Conservation (phyloP, 805 yeast genomes). For the Cyberlindnera maclurae region DNA sequence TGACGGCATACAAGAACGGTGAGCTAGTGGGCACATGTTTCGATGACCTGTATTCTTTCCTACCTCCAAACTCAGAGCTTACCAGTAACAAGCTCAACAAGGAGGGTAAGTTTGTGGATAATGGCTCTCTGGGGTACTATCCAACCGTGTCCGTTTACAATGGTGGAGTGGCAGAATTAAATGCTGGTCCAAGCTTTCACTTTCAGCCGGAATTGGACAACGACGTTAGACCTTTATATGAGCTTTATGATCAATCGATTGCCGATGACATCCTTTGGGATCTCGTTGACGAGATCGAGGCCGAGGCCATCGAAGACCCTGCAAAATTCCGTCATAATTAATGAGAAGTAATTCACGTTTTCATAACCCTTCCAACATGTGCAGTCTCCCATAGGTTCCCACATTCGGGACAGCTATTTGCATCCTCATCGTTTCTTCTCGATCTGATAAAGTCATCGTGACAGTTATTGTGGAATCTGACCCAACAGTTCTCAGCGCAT, state of each 20-base stretch:
- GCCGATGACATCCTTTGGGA: constrained; percentile 83
- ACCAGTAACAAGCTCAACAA: constrained; percentile 24
- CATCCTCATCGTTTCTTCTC: constrained; percentile 13
- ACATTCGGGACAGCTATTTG: constrained; percentile 1
- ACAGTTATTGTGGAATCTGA: constrained; percentile 45
- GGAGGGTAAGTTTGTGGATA: constrained; percentile 49
- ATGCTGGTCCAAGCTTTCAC: constrained; percentile 60
- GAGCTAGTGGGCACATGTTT: constrained; percentile 55
- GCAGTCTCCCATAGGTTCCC: constrained; percentile 6
- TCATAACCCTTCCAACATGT: constrained; percentile 7
- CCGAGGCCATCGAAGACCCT: constrained; percentile 37
- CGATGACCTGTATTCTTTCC: constrained; percentile 60
- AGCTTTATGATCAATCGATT: constrained; percentile 59
- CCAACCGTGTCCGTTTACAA: constrained; percentile 82
- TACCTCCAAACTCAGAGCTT: constrained; percentile 69
- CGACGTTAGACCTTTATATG: constrained; percentile 43
- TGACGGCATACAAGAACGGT: constrained; percentile 77
- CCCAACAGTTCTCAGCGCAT: constrained; percentile 23
- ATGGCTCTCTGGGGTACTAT: constrained; percentile 83
- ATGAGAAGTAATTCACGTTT: not conserved
- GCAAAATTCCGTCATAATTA: constrained; percentile 3
- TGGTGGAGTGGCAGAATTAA: constrained; percentile 67
- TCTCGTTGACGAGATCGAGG: constrained; percentile 75
- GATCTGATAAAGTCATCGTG: constrained; percentile 31
- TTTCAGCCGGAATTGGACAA: constrained; percentile 32